These are phyloP conservation scores for Blastobotrys raffinosifermentans DNA, from an alignment of 1,139 yeast species.

Conservation along the genomic window DNA sequence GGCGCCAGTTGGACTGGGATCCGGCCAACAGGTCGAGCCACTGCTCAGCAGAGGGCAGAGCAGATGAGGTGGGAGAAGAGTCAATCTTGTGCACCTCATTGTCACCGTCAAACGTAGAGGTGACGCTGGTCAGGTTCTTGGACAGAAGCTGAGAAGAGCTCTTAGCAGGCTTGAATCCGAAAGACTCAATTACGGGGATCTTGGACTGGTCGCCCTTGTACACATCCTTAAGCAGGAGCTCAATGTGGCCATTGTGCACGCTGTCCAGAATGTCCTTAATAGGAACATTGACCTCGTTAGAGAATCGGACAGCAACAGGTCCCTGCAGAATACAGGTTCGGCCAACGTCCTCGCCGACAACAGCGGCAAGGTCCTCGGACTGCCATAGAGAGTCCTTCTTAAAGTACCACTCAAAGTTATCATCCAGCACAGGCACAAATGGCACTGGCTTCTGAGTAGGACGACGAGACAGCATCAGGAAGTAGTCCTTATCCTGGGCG, in stretches of 20 bases:
- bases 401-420: slow-evolving; percentile 90
- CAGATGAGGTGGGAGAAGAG: slow-evolving; percentile 38
- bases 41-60: slow-evolving; percentile 36
- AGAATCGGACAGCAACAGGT: slow-evolving; percentile 95
- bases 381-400: slow-evolving; percentile 99
- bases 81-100: slow-evolving; percentile 46
- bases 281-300: slow-evolving; percentile 85
- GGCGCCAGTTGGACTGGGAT: slow-evolving; percentile 74
- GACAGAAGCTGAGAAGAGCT: slow-evolving; percentile 35
- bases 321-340: slow-evolving; percentile 98
- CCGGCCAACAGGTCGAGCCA: slow-evolving; percentile 90
- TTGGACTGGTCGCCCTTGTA: slow-evolving; percentile 63
- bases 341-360: slow-evolving; percentile 92
- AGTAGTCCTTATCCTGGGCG: slow-evolving; percentile 93
- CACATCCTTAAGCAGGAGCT: slow-evolving; percentile 58
- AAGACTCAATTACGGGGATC: slow-evolving; percentile 85
- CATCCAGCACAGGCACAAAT: slow-evolving; percentile 91
- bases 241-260: slow-evolving; percentile 86
- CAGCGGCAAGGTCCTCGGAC: slow-evolving; percentile 94
- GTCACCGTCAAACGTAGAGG: slow-evolving; percentile 33
- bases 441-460: slow-evolving; percentile 97
- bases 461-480: slow-evolving; percentile 74
- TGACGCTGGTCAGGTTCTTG: slow-evolving; percentile 30
- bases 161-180: slow-evolving; percentile 54
- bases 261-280: slow-evolving; percentile 82